Evolutionary conservation across 1,139 yeast genomes (phyloP).

Genomic region (Geotrichum restrictum): DNA sequence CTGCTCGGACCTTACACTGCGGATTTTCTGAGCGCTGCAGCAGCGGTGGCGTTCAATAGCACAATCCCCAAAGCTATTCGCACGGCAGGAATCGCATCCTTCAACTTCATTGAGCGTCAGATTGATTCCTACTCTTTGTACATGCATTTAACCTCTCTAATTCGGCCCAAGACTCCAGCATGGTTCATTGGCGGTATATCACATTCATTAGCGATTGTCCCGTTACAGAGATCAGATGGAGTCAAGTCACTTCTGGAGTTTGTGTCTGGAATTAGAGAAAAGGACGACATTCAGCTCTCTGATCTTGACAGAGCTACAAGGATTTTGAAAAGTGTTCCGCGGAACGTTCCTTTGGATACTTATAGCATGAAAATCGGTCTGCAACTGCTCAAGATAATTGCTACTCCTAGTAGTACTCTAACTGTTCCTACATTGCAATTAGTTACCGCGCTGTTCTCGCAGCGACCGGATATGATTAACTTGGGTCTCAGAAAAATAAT

Average conservation of each 20-base stretch:
- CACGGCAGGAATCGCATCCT: slow-evolving; percentile 7
- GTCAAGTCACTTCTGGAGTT: slow-evolving; percentile 69
- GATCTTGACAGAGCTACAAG: slow-evolving; percentile 63
- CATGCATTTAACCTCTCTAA: slow-evolving; percentile 31
- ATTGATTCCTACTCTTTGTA: slow-evolving; percentile 38
- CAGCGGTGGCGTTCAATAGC: slow-evolving; percentile 51
- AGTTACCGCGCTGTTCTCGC: slow-evolving; percentile 51
- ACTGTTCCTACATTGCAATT: slow-evolving; percentile 59
- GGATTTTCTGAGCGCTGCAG: slow-evolving; percentile 57
- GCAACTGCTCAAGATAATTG: slow-evolving; percentile 57
- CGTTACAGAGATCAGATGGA: slow-evolving; percentile 62
- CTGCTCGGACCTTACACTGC: slow-evolving; percentile 48
- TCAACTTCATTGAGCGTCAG: slow-evolving; percentile 23
- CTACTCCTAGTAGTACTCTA: slow-evolving; percentile 34
- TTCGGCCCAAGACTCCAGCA: slow-evolving; percentile 32
- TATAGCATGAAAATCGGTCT: slow-evolving; percentile 56
- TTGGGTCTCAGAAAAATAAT: slow-evolving; percentile 52
- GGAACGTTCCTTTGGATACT: slow-evolving; percentile 42
- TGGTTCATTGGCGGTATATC: slow-evolving; percentile 38
- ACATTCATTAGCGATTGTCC: slow-evolving; percentile 51
- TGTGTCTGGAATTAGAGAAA: slow-evolving; percentile 69
- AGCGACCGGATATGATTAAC: slow-evolving; percentile 49
- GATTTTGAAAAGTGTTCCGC: slow-evolving; percentile 61
- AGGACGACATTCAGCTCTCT: slow-evolving; percentile 57
- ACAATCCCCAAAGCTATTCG: slow-evolving; percentile 14